Percentiles rank a stretch among this genome's conserved stretches.
Conservation (phyloP, 2,329 filamentous ascomycete genomes). For the Diaporthe humulicola region DNA sequence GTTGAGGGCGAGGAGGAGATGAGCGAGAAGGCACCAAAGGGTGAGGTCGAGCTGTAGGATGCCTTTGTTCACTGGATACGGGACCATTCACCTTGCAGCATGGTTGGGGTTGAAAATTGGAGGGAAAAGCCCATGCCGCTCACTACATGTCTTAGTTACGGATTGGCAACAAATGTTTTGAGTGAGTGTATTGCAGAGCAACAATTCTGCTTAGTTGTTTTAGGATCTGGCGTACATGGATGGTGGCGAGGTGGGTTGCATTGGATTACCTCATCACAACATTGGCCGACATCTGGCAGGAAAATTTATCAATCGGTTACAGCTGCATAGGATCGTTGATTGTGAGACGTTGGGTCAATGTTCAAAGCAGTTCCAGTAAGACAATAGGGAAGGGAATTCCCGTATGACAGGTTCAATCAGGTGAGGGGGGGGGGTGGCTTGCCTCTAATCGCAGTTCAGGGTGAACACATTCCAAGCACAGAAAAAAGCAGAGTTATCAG, state of each 20-base stretch:
- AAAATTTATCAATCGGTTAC: not conserved
- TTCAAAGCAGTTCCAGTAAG: no score
- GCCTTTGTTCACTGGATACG: not conserved
- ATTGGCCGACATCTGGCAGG: constrained; percentile 23
- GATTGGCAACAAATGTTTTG: not conserved
- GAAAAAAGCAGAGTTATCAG: not conserved
- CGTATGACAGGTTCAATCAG: no score
- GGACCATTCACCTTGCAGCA: not conserved
- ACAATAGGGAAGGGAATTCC: no score
- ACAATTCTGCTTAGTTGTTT: not conserved
- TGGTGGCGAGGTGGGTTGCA: not conserved
- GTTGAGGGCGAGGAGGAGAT: constrained; percentile 50
- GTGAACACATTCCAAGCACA: no score
- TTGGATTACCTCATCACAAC: not conserved
- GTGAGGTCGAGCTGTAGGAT: constrained; percentile 32
- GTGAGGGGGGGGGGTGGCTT: no score
- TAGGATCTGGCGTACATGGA: not conserved
- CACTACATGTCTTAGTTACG: not conserved
- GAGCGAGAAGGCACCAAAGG: not conserved
- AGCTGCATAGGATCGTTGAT: not conserved
- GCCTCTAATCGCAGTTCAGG: no score
- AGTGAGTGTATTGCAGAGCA: constrained; percentile 17
- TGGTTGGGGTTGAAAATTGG: not conserved
- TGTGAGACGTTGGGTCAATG: no score
- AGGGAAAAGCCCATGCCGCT: not conserved